Evolutionary conservation across 257 asterid species (phyloP).

Genomic region (Solanum sitiens): DNA sequence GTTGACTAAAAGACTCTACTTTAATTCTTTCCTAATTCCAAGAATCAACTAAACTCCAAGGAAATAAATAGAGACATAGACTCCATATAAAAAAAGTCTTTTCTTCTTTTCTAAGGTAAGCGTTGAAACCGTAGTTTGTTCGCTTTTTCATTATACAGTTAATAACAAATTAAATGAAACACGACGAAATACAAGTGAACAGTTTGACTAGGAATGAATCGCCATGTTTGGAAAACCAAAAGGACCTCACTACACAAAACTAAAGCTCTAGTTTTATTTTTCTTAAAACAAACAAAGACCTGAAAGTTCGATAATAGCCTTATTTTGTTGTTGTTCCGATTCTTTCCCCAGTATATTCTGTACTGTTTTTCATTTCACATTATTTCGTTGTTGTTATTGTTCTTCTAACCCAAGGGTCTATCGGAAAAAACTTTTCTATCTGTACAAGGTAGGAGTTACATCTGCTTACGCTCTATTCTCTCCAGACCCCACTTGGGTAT

Average conservation of each 20-base stretch:
- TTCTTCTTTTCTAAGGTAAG: background rate
- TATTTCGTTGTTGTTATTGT: background rate
- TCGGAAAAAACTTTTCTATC: background rate
- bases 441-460: background rate
- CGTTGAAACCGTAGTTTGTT: background rate
- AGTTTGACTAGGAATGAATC: background rate
- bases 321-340: background rate
- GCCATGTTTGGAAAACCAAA: background rate
- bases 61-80: background rate
- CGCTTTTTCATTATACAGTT: background rate
- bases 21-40: background rate
- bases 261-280: too few species aligned
- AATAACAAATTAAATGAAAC: constrained; percentile 4
- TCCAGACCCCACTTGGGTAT: background rate
- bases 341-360: background rate
- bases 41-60: background rate
- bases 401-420: background rate
- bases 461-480: background rate
- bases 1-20: background rate
- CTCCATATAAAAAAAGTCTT: background rate
- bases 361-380: background rate
- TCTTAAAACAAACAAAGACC: background rate
- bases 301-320: background rate
- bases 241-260: too few species aligned
- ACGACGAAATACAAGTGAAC: background rate